phyloP scores from a whole-genome alignment of 306 rosid species.

The Castanea crenata region DNA sequence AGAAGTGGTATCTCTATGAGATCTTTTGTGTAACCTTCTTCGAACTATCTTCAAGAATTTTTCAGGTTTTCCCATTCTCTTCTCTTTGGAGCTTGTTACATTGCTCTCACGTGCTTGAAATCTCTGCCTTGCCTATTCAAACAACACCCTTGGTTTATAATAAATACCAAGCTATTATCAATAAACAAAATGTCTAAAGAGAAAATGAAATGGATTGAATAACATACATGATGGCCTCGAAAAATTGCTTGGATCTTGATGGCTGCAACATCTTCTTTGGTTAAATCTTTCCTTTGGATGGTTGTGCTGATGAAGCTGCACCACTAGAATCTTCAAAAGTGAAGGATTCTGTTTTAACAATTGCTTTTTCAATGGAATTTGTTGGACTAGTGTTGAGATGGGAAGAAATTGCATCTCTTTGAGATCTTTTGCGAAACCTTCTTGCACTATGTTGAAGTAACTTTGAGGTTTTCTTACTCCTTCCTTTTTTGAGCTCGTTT shows the following conservation, averaged over 20 bases:
- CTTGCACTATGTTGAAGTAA: too few species aligned
- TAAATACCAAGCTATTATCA: too few species aligned
- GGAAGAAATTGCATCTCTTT: too few species aligned
- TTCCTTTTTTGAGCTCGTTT: too few species aligned
- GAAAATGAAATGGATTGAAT: neutral
- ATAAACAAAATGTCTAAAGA: too few species aligned
- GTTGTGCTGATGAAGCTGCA: neutral
- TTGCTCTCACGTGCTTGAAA: neutral
- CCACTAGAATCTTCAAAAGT: neutral
- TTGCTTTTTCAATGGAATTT: too few species aligned
- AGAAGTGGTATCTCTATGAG: conserved; percentile 31
- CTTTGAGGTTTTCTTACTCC: too few species aligned
- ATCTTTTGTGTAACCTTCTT: conserved; percentile 36
- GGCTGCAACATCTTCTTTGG: conserved; percentile 31
- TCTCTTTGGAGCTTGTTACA: neutral
- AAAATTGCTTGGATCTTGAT: neutral
- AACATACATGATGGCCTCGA: too few species aligned
- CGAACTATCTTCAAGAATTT: conserved; percentile 50
- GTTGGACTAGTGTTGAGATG: too few species aligned
- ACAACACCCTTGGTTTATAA: too few species aligned
- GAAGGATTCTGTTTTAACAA: too few species aligned
- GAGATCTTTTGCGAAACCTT: too few species aligned
- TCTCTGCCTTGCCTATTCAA: neutral
- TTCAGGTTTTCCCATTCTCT: conserved; percentile 35
- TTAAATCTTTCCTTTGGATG: neutral